Percentiles rank a stretch among this genome's conserved stretches.
Conservation (phyloP, 2,329 filamentous ascomycete species). For the Trichoderma asperellum region DNA sequence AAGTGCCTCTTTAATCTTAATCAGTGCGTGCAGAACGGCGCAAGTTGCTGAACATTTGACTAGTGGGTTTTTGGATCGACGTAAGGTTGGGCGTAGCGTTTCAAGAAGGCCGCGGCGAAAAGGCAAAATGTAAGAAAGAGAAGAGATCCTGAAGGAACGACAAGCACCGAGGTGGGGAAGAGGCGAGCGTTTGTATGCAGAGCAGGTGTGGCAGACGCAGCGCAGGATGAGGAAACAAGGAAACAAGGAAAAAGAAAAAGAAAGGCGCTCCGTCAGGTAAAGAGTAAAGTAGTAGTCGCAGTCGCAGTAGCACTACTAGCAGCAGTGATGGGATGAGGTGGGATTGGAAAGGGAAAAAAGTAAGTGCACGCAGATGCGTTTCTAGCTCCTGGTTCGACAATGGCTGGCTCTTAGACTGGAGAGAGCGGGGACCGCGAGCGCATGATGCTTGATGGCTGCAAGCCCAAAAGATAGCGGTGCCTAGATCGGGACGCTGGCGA, state of each 20-base stretch:
- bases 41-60: conserved; percentile 19
- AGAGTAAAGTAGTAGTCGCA: background rate
- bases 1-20: conserved; percentile 24
- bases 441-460: conserved; percentile 23
- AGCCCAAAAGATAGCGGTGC: background rate
- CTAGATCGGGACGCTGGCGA: conserved; percentile 9
- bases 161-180: background rate
- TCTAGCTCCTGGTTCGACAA: conserved; percentile 13
- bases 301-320: background rate
- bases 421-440: conserved; percentile 19
- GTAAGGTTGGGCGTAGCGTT: conserved; percentile 14
- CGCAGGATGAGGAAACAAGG: conserved; percentile 3
- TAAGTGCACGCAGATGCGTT: conserved; percentile 12
- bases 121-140: background rate
- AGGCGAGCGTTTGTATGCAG: conserved; percentile 5
- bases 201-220: background rate
- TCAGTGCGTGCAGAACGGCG: conserved; percentile 7
- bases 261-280: conserved; percentile 21
- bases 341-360: conserved; percentile 24
- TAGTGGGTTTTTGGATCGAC: conserved; percentile 10
- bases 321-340: background rate
- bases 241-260: conserved; percentile 3
- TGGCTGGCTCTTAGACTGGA: conserved; percentile 3
- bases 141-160: conserved; percentile 4
- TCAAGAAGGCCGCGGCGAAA: conserved; percentile 13